Evolutionary conservation across 2,329 filamentous ascomycete genomes (phyloP).

Genomic region (Fusarium luffae): DNA sequence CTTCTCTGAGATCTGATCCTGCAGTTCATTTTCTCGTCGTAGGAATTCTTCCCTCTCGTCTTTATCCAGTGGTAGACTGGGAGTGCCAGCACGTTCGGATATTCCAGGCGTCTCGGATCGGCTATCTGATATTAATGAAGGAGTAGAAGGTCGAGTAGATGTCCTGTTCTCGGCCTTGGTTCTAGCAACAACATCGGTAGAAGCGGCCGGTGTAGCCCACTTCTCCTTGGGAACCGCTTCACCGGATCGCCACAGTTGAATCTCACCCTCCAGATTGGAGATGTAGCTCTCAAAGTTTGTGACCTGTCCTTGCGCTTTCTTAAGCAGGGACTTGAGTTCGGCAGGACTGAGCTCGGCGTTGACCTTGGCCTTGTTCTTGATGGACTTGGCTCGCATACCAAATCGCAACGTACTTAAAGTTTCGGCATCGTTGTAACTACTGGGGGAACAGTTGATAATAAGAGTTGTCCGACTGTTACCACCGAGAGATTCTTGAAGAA

Average conservation of each 20-base stretch:
- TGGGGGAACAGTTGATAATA: conserved; percentile 99
- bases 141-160: conserved; percentile 64
- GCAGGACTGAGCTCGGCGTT: conserved; percentile 96
- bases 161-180: conserved; percentile 56
- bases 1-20: conserved; percentile 94
- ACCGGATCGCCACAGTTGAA: conserved; percentile 87
- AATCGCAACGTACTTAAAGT: conserved; percentile 93
- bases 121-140: conserved; percentile 64
- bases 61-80: conserved; percentile 89
- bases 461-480: conserved; percentile 98
- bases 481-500: conserved; percentile 95
- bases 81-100: conserved; percentile 87
- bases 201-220: conserved; percentile 78
- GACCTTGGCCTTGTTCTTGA: conserved; percentile 99
- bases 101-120: conserved; percentile 71
- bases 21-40: conserved; percentile 93
- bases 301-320: conserved; percentile 90
- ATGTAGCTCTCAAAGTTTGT: conserved; percentile 91
- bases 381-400: conserved; percentile 95
- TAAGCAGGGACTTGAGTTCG: conserved; percentile 92
- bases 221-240: conserved; percentile 88
- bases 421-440: conserved; percentile 97
- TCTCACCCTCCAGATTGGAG: conserved; percentile 82
- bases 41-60: conserved; percentile 97
- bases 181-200: conserved; percentile 57